Conservation (phyloP, 257 asterid species). For the Dorcoceras hygrometricum region DNA sequence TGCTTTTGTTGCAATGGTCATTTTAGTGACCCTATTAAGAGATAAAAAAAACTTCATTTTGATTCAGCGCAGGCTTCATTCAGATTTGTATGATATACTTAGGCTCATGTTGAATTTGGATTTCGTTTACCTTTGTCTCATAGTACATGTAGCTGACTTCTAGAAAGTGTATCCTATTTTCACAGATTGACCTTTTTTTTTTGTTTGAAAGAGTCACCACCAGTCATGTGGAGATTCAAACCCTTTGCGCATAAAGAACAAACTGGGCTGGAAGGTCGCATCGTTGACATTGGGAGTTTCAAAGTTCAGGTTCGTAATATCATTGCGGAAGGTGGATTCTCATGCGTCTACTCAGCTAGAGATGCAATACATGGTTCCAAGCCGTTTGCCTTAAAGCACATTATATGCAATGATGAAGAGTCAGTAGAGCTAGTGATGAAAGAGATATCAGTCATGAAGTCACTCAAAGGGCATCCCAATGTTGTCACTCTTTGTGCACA, state of each 20-base stretch:
- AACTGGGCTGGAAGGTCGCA: constrained; percentile 92
- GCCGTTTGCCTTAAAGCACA: constrained; percentile 92
- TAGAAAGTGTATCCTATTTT: constrained; percentile 22
- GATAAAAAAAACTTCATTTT: no score
- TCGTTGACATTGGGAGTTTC: constrained; percentile 72
- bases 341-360: constrained; percentile 85
- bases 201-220: constrained; percentile 23
- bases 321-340: constrained; percentile 98
- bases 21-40: not conserved
- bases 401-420: constrained; percentile 87
- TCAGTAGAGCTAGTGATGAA: constrained; percentile 66
- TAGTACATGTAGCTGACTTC: not conserved
- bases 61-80: not conserved
- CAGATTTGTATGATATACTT: constrained; percentile 8
- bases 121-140: not conserved
- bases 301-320: constrained; percentile 80
- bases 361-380: constrained; percentile 77
- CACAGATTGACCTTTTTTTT: constrained; percentile 32
- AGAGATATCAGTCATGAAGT: constrained; percentile 86
- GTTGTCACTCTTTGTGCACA: constrained; percentile 70
- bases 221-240: constrained; percentile 90
- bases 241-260: constrained; percentile 82
- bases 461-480: constrained; percentile 91
- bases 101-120: not conserved
- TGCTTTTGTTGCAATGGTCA: constrained; percentile 1